Conservation (phyloP, 805 yeast species). For the Myxozyma vanderwaltii region DNA sequence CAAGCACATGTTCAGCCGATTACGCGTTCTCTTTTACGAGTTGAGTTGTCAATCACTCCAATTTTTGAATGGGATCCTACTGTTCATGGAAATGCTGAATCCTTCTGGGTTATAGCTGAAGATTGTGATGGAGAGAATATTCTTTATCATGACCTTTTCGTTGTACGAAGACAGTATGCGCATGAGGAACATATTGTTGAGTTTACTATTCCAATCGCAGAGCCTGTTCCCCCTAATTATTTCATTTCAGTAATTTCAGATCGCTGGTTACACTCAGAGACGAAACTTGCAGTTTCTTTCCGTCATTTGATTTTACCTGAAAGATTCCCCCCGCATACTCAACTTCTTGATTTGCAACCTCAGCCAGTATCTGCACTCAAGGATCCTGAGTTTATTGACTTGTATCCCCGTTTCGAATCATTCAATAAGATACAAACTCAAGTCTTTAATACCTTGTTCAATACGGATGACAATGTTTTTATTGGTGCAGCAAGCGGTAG, state of each 20-base stretch:
- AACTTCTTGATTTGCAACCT: conserved; percentile 54
- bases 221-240: conserved; percentile 67
- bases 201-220: conserved; percentile 61
- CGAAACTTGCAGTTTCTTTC: conserved; percentile 61
- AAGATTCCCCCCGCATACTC: conserved; percentile 64
- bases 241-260: conserved; percentile 76
- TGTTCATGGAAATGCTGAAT: conserved; percentile 65
- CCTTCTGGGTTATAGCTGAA: conserved; percentile 72
- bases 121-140: conserved; percentile 81
- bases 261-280: conserved; percentile 79
- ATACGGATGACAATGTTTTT: conserved; percentile 59
- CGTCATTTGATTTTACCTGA: conserved; percentile 58
- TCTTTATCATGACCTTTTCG: conserved; percentile 58
- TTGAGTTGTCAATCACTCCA: conserved; percentile 69
- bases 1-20: conserved; percentile 73
- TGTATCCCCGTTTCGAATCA: conserved; percentile 50
- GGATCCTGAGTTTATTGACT: conserved; percentile 50
- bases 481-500: conserved; percentile 75
- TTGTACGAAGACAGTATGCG: conserved; percentile 54
- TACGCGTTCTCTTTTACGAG: conserved; percentile 63
- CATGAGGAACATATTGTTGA: conserved; percentile 60
- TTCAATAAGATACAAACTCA: conserved; percentile 81
- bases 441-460: conserved; percentile 60
- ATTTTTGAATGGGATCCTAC: conserved; percentile 75
- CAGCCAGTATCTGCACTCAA: conserved; percentile 55